Evolutionary conservation across 129 eudicot species (phyloP), one percentile per base, ranked within the genome.

Genomic region (Flaveria bidentis): DNA sequence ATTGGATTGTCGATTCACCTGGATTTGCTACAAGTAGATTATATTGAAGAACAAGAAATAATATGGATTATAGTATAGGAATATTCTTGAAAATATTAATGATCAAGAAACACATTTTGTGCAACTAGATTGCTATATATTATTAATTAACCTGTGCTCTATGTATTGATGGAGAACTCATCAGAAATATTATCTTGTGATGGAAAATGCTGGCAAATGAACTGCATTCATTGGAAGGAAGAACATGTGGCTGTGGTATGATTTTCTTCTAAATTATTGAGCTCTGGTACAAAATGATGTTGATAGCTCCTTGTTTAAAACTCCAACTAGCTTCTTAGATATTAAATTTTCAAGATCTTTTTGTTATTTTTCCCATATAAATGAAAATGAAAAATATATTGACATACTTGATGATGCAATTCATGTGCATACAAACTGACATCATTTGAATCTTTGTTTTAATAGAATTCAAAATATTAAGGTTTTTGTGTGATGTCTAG

Each of bases 241-340:
- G 75, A 65, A 74, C 69, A 55, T 74, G 84, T 80, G 84, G 80
- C 56, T 74, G 76, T 80, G 64, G 75, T 74, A 74, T 67, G 53
- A 33, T 73, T 64, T 28, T 74, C 71, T 58, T 73, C 45, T 47
- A 73, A 45, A 80, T 80, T 80, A 80, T 80, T 73, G 84, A 46
- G 42, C 69, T 51, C n/a, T 17, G 53, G 79, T 80, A 80, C 84
- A 14, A 56, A 56, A 47, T 80, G 84, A 80, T 74, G 80, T 80
- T 67, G 84, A 80, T 80, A 28, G 84, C 75, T 73, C 79, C 50
- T 79, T 73, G 63, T 80, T 52, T 45, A 44, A 74, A 73, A 42
- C 51, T 80, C 64, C 75, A 73, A 66, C 79, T 20, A 53, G 69
- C 63, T 73, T 39, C 78, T 39, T 60, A 13, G 46, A 50, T 49